Conservation (phyloP, 495 filamentous ascomycete species). For the Polyplosphaeria fusca region DNA sequence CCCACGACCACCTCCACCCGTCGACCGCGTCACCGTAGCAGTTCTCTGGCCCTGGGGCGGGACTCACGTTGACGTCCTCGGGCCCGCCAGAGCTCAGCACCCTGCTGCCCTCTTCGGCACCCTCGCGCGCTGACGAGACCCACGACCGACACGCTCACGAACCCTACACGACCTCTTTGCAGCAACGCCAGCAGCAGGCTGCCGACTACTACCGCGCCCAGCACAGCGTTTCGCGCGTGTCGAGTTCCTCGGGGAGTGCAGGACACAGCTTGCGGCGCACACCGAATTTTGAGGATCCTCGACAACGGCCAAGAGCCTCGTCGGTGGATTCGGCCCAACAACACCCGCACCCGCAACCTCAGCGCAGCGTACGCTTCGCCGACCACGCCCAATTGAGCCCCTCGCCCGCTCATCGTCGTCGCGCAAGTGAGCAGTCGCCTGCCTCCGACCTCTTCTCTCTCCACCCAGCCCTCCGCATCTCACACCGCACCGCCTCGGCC, state of each 20-base stretch:
- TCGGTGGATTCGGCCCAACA: slow-evolving; percentile 37
- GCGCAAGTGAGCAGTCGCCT: slow-evolving; percentile 21
- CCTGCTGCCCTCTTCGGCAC: slow-evolving; percentile 29
- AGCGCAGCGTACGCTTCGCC: slow-evolving; percentile 34
- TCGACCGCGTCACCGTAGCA: slow-evolving; percentile 14
- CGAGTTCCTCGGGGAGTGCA: slow-evolving; percentile 51
- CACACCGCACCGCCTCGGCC: slow-evolving; percentile 65
- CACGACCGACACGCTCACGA: slow-evolving; percentile 56
- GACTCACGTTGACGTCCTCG: slow-evolving; percentile 32
- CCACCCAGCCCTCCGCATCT: slow-evolving; percentile 56
- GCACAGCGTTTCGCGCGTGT: slow-evolving; percentile 44
- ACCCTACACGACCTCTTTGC: slow-evolving; percentile 50
- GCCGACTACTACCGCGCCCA: slow-evolving; percentile 34
- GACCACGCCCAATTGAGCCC: slow-evolving; percentile 14
- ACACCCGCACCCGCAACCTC: slow-evolving; percentile 35
- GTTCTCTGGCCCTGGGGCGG: slow-evolving; percentile 7
- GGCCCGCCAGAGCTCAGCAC: slow-evolving; percentile 27
- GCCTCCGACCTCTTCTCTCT: slow-evolving; percentile 39
- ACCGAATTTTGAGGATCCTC: slow-evolving; percentile 45
- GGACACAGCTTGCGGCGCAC: slow-evolving; percentile 51
- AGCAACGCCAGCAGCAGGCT: slow-evolving; percentile 57
- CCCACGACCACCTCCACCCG: background rate
- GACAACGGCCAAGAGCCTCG: slow-evolving; percentile 34
- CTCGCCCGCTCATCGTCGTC: slow-evolving; percentile 33
- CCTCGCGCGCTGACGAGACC: slow-evolving; percentile 48